Base-by-base conservation (phyloP, 2,329 filamentous ascomycete genomes). In the Pseudogymnoascus sp. region DNA sequence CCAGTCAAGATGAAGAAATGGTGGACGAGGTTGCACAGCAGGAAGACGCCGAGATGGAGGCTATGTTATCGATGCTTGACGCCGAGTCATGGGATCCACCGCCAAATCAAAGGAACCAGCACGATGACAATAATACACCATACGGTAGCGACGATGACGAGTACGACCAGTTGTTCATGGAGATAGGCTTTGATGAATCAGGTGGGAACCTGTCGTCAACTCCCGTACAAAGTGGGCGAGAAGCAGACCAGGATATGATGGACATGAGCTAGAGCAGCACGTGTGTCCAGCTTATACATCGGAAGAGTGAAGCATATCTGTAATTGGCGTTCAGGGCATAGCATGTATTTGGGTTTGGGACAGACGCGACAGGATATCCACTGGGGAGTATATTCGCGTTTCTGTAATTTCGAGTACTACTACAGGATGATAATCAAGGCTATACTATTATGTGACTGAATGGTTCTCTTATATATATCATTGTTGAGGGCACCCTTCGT, bases 151-250 rank as follows among this genome's bases (percentile, higher is more conserved):
- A 87, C 61, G 84, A 86, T 53, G 81, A 81, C 12, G 84, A 86
- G 46, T 88, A 86, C 69, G 85, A 88, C 66, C 75, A 79, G 56
- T 74, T 87, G 8, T 88, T 96, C 72, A 83, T 84, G 77, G 85
- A 90, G 67, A 72, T 90, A 38, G 74, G 85, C 60, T 78, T 82
- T n/a, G 75, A 80, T 65, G 76, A 81, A 59, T 70, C 25, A 8
- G 50, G 10, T 56, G 50, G 44, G 2, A 31, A n/a, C 64, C 23
- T 66, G 61, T 67, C 71, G 72, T 50, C 66, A 67, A 16, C 69
- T 66, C 64, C 59, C 50, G 34, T 53, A 23, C 63, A 60, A 25
- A 61, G 67, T 28, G 67, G 67, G 38, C 69, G 73, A 60, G 71
- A 69, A 64, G 65, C 46, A 65, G 68, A 70, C 60, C 59, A 68